phyloP scores from a whole-genome alignment of 176 grass and related monocot species.

The Oryza punctata region DNA sequence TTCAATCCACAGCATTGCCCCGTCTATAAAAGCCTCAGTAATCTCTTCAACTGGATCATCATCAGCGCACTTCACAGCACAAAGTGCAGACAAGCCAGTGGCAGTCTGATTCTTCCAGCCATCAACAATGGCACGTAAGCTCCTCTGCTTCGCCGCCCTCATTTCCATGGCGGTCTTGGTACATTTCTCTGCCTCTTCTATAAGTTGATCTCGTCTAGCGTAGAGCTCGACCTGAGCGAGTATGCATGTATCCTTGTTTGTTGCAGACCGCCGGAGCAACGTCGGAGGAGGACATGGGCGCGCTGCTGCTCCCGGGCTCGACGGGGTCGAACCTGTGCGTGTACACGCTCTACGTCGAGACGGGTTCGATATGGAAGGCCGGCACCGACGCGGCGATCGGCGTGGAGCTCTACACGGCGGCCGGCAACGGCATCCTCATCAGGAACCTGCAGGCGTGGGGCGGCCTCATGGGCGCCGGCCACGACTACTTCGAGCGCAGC shows the following conservation, averaged over 20 bases:
- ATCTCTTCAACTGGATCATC: too few species aligned
- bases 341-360: conserved; percentile 39
- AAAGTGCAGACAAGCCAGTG: neutral
- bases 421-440: neutral
- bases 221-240: neutral
- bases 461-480: neutral
- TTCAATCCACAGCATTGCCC: too few species aligned
- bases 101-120: neutral
- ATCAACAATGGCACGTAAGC: neutral
- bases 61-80: neutral
- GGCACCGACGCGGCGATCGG: conserved; percentile 35
- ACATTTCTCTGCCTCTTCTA: neutral
- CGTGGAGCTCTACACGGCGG: neutral
- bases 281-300: neutral
- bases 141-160: neutral
- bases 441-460: neutral
- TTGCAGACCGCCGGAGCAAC: conserved; percentile 12
- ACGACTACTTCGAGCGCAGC: neutral
- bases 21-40: too few species aligned
- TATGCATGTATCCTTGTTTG: too few species aligned
- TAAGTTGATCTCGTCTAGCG: neutral
- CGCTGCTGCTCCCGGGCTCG: neutral
- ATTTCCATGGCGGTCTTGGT: neutral
- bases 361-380: conserved; percentile 40
- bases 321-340: conserved; percentile 5